Percentiles rank a stretch among this genome's conserved stretches.
These are phyloP conservation scores for Grifola frondosa DNA, from an alignment of 1,284 basidiomycete genomes.

Conservation along the genomic window DNA sequence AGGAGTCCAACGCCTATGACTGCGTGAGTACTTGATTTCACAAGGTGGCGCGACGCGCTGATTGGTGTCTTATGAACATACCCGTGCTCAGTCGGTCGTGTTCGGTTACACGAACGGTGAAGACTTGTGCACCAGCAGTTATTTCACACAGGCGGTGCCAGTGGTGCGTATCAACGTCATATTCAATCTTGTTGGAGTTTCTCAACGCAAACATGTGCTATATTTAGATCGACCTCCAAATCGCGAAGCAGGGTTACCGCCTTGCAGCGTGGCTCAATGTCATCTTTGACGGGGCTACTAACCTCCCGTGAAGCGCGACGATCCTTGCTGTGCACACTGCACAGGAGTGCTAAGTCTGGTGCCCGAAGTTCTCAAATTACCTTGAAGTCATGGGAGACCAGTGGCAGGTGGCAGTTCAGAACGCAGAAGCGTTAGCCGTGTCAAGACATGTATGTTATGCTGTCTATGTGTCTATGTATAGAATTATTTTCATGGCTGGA, in stretches of 20 bases:
- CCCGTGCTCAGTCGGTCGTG: conserved; percentile 41
- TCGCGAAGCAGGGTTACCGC: conserved; percentile 56
- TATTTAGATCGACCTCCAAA: conserved; percentile 48
- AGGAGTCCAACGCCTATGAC: conserved; percentile 49
- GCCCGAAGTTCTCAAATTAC: too few species aligned
- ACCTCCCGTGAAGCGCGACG: conserved; percentile 14
- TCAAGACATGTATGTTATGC: too few species aligned
- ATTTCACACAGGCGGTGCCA: conserved; percentile 46
- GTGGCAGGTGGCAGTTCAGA: too few species aligned
- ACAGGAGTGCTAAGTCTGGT: too few species aligned
- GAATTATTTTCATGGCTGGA: too few species aligned
- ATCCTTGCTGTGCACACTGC: too few species aligned
- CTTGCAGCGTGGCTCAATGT: conserved; percentile 57
- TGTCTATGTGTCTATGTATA: too few species aligned
- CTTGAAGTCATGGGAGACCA: too few species aligned
- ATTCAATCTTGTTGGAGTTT: too few species aligned
- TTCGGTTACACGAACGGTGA: conserved; percentile 43
- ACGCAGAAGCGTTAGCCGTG: too few species aligned
- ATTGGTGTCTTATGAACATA: not conserved
- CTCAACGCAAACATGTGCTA: too few species aligned
- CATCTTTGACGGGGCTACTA: conserved; percentile 38
- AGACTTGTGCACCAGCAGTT: conserved; percentile 50
- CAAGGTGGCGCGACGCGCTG: not conserved
- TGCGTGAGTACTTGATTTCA: conserved; percentile 41
- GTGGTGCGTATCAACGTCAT: conserved; percentile 35